Base-by-base conservation (phyloP, 164 flowering plant species). In the Sedum album region DNA sequence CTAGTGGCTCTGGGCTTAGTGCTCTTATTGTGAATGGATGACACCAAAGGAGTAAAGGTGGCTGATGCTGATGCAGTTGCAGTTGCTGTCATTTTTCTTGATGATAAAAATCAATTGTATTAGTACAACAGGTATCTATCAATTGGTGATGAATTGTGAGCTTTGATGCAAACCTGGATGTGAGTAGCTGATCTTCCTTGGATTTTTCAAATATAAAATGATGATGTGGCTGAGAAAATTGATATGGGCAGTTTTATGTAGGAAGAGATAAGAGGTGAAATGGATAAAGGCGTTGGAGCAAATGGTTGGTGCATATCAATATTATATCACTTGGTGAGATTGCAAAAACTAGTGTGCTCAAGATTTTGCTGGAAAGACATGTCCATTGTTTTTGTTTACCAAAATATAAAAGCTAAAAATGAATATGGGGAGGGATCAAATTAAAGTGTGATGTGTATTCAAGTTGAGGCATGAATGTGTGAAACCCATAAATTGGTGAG, bases 1-100 rank as follows among this genome's bases (percentile, higher is more conserved):
- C 73, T 82, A 42, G 60, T 71, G 55, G 73, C 73, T 64, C 74
- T 77, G 10, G 42, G 30, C 68, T 33, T 78, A 48, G 23, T 60
- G 25, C 77, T 44, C 23, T 49, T 21, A 5, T n/a, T 36, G 65
- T 65, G 66, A 18, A 17, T 31, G n/a, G 65, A 26, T 66, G 65
- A 61, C 20, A 68, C 21, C 46, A 69, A 35, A 5, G 74, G 60
- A 6, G 75, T 36, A 44, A 69, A 66, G 6, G 73, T 38, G 13
- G 71, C 66, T 8, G 72, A 60, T 33, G 62, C 28, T 25, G 38
- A 60, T 33, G 62, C 28, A 18, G 38, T 35, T 35, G 48, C 17
- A 42, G 48, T 42, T 42, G 79, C 42, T 62, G 79, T 72, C 79
- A 77, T 73, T 68, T 63, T 69, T 55, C 23, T 2, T 38, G 48